Conservation (phyloP, 192 early-diverging fungal genomes). For the Coemansia sp. region DNA sequence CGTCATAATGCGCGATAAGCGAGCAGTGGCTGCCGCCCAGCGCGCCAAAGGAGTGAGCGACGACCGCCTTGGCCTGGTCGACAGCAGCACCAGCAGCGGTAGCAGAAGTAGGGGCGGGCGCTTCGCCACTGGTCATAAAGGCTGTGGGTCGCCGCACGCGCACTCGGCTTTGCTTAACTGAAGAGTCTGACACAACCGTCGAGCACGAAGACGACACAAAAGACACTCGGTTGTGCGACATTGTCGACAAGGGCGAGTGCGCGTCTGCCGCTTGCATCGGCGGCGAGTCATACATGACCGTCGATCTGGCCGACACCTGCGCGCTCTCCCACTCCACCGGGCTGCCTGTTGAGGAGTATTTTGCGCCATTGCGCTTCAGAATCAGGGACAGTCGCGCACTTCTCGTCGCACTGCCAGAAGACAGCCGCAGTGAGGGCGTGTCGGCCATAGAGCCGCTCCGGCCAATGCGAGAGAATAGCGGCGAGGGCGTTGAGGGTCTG, state of each 20-base stretch:
- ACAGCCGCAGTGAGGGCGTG: constrained; percentile 5
- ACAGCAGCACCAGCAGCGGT: neutral
- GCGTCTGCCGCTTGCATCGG: constrained; percentile 10
- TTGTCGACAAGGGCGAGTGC: constrained; percentile 31
- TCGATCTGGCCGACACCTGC: constrained; percentile 30
- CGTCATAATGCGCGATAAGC: constrained; percentile 30
- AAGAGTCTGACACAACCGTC: constrained; percentile 38
- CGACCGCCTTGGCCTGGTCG: neutral
- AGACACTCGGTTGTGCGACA: constrained; percentile 45
- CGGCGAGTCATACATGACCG: constrained; percentile 40
- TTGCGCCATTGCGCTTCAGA: constrained; percentile 10
- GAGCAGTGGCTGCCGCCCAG: constrained; percentile 29
- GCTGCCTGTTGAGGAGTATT: constrained; percentile 28
- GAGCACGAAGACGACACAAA: constrained; percentile 53
- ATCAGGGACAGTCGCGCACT: constrained; percentile 1
- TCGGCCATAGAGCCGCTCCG: constrained; percentile 18
- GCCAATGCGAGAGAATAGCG: neutral
- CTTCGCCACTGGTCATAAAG: constrained; percentile 13
- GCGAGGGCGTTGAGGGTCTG: constrained; percentile 9
- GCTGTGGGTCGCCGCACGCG: constrained; percentile 17
- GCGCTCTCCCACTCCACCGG: constrained; percentile 36
- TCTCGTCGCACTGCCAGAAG: neutral
- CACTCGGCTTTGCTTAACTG: constrained; percentile 1
- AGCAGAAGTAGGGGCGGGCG: too few relatives aligned
- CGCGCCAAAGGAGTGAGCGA: neutral